These are phyloP conservation scores for Melanogaster broomeanus DNA, from an alignment of 768 basidiomycete genomes.

Conservation along the genomic window DNA sequence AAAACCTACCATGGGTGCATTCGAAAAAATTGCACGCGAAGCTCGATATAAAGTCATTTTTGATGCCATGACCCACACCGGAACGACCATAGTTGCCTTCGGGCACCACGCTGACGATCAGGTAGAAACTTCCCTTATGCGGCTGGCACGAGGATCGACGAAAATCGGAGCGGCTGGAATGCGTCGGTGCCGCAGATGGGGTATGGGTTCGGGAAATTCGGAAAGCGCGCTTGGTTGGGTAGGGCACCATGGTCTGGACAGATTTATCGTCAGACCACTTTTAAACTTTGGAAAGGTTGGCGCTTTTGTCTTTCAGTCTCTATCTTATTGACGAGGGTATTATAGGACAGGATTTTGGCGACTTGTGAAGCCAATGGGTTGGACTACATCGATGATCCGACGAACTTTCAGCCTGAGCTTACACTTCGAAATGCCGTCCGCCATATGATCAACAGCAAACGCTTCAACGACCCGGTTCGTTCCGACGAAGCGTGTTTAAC, in stretches of 20 bases:
- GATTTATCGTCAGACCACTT: slow-evolving; percentile 74
- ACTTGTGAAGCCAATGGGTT: slow-evolving; percentile 69
- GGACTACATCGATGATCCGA: slow-evolving; percentile 63
- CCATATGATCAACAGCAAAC: slow-evolving; percentile 33
- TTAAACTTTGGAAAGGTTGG: slow-evolving; percentile 68
- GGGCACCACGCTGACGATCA: slow-evolving; percentile 86
- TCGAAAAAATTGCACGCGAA: slow-evolving; percentile 59
- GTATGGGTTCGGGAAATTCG: slow-evolving; percentile 59
- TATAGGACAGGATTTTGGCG: slow-evolving; percentile 77
- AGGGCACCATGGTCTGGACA: slow-evolving; percentile 59
- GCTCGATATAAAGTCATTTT: slow-evolving; percentile 60
- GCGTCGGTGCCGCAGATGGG: slow-evolving; percentile 68
- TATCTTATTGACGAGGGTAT: background rate
- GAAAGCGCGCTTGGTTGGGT: slow-evolving; percentile 38
- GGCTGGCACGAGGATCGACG: slow-evolving; percentile 59
- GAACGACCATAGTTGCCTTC: slow-evolving; percentile 52
- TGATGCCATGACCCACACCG: slow-evolving; percentile 40
- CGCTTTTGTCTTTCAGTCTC: background rate
- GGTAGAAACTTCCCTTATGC: slow-evolving; percentile 77
- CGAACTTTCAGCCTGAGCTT: slow-evolving; percentile 73
- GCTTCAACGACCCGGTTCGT: slow-evolving; percentile 9
- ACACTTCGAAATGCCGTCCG: slow-evolving; percentile 77
- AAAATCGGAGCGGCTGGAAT: slow-evolving; percentile 66
- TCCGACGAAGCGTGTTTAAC: slow-evolving; percentile 21
- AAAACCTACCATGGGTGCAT: slow-evolving; percentile 40